Conservation (phyloP, 768 basidiomycete genomes). For the Podaxis pistillaris region DNA sequence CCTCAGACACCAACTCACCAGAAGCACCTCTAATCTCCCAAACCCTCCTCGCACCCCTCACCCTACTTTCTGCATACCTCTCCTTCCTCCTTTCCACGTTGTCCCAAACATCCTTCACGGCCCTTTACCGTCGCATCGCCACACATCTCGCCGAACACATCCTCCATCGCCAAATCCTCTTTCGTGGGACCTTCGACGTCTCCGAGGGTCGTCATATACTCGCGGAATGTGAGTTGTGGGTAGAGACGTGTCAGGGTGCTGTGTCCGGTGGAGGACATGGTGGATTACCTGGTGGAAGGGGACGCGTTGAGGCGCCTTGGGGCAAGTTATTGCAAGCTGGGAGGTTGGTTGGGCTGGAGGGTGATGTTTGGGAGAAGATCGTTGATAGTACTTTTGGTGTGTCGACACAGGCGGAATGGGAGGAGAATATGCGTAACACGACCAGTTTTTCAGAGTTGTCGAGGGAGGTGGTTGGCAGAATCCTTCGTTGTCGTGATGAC, state of each 20-base stretch:
- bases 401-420: slow-evolving; percentile 51
- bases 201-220: slow-evolving; percentile 60
- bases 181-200: slow-evolving; percentile 66
- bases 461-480: slow-evolving; percentile 57
- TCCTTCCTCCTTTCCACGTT: slow-evolving; percentile 62
- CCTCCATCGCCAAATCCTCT: slow-evolving; percentile 77
- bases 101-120: slow-evolving; percentile 52
- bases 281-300: slow-evolving; percentile 42
- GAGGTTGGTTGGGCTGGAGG: slow-evolving; percentile 62
- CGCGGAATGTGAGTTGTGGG: slow-evolving; percentile 80
- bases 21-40: slow-evolving; percentile 45
- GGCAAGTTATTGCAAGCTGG: slow-evolving; percentile 66
- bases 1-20: neutral
- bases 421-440: slow-evolving; percentile 45
- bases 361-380: slow-evolving; percentile 47
- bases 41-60: slow-evolving; percentile 72
- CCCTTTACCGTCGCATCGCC: slow-evolving; percentile 74
- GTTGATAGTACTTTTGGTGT: slow-evolving; percentile 48
- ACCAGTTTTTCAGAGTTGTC: slow-evolving; percentile 62
- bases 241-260: slow-evolving; percentile 69
- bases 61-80: slow-evolving; percentile 80
- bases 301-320: slow-evolving; percentile 76
- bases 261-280: slow-evolving; percentile 25
- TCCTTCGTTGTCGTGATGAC: slow-evolving; percentile 47
- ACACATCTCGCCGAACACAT: slow-evolving; percentile 74